A percentile compares a stretch with the other conserved stretches of the same genome.
These are phyloP conservation scores for Tetrahymena malaccensis DNA, from an alignment of 73 alveolate genomes.

Conservation along the genomic window DNA sequence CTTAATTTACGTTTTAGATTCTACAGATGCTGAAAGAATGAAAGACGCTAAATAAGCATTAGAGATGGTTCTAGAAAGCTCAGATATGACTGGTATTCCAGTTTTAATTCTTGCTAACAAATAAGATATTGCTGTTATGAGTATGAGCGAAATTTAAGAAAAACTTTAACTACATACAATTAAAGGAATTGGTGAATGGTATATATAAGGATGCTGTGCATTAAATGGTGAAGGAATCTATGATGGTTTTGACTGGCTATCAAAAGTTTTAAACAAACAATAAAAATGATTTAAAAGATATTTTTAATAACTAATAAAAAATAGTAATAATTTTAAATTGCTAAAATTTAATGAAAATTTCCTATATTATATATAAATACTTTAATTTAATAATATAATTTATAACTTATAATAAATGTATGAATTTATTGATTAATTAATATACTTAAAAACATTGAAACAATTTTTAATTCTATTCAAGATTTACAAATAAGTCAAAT, in stretches of 20 bases:
- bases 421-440: too few relatives aligned
- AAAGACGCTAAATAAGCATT: constrained; percentile 58
- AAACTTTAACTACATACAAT: constrained; percentile 6
- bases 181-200: constrained; percentile 24
- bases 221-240: constrained; percentile 62
- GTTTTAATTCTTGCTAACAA: constrained; percentile 74
- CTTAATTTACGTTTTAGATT: constrained; percentile 69
- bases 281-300: background rate
- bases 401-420: too few relatives aligned
- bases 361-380: constrained; percentile 7
- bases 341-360: too few relatives aligned
- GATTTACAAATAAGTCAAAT: too few relatives aligned
- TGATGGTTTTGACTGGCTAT: constrained; percentile 59
- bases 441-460: too few relatives aligned
- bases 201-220: constrained; percentile 48
- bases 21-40: constrained; percentile 57
- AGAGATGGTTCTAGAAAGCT: constrained; percentile 39
- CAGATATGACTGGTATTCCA: constrained; percentile 55
- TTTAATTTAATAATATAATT: too few relatives aligned
- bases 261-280: background rate
- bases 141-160: constrained; percentile 14
- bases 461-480: too few relatives aligned
- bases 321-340: too few relatives aligned
- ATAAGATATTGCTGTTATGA: constrained; percentile 56
- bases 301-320: too few relatives aligned